Conservation (phyloP, 1,284 basidiomycete species). For the Naganishia albida region DNA sequence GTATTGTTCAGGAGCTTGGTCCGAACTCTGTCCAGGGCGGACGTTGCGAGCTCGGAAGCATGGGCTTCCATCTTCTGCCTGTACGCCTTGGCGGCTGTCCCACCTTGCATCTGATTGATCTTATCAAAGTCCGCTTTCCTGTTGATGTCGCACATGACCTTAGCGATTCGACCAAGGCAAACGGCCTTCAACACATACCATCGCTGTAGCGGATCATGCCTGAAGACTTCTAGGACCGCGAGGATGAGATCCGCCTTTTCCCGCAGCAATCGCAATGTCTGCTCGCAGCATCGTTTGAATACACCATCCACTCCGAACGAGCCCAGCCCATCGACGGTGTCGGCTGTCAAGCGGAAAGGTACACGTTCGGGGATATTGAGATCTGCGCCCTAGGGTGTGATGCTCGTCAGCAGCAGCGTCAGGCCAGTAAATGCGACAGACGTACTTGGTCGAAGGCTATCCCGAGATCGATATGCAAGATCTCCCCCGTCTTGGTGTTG, state of each 20-base stretch:
- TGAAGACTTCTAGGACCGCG: constrained; percentile 95
- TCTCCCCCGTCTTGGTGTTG: constrained; percentile 78
- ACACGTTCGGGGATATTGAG: constrained; percentile 83
- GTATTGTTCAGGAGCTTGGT: constrained; percentile 77
- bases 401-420: too few species aligned
- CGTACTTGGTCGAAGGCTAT: constrained; percentile 92
- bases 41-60: constrained; percentile 83
- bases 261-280: constrained; percentile 86
- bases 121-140: constrained; percentile 34
- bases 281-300: constrained; percentile 91
- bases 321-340: constrained; percentile 93
- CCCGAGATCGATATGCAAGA: constrained; percentile 93
- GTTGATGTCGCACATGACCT: constrained; percentile 13
- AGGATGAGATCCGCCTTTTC: constrained; percentile 82
- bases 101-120: constrained; percentile 26
- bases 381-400: constrained; percentile 82
- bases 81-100: constrained; percentile 14
- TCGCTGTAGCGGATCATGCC: constrained; percentile 89
- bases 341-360: constrained; percentile 90
- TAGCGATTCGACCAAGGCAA: too few species aligned
- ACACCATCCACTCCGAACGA: constrained; percentile 87
- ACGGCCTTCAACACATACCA: constrained; percentile 62
- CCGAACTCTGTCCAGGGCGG: constrained; percentile 75
- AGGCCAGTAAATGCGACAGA: too few species aligned
- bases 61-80: constrained; percentile 42